phyloP scores from a whole-genome alignment of 169 alveolate species.

The Cyclospora cayetanensis region DNA sequence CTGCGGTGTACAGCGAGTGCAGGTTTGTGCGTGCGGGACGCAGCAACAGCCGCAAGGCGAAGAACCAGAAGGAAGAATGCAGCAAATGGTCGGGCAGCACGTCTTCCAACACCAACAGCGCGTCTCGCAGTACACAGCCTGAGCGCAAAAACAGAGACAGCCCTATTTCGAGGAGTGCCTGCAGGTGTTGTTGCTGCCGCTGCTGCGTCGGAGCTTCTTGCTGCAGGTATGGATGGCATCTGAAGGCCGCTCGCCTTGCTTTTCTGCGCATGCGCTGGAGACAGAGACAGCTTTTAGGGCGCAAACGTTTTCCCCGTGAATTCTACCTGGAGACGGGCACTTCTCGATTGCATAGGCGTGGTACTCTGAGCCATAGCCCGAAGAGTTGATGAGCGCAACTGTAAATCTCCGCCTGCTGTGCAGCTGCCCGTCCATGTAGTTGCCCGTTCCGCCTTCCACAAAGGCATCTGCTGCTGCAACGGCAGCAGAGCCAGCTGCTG shows the following conservation, averaged over 20 bases:
- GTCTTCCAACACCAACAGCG: constrained; percentile 74
- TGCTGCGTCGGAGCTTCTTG: neutral
- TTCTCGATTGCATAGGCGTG: constrained; percentile 71
- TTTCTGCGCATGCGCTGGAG: too few relatives aligned
- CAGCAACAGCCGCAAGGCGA: constrained; percentile 71
- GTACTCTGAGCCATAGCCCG: constrained; percentile 79
- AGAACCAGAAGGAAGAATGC: constrained; percentile 79
- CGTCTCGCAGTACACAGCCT: constrained; percentile 73
- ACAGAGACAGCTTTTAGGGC: too few relatives aligned
- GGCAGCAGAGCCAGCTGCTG: neutral
- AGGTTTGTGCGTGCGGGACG: constrained; percentile 65
- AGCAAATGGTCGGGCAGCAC: constrained; percentile 54
- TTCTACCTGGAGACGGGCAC: constrained; percentile 67
- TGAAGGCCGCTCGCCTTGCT: too few relatives aligned
- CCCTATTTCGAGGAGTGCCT: neutral
- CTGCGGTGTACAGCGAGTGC: constrained; percentile 73
- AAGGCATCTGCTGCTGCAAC: constrained; percentile 12
- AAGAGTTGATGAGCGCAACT: constrained; percentile 75
- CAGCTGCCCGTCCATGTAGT: neutral
- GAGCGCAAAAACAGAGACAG: constrained; percentile 34
- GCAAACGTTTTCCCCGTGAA: too few relatives aligned
- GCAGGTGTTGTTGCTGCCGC: neutral
- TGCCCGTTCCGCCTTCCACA: neutral
- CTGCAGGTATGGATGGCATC: too few relatives aligned
- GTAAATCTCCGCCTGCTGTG: constrained; percentile 3